Evolutionary conservation across 306 rosid species (phyloP), one percentile per base, ranked within the genome.

Genomic region (Quercus bicolor): DNA sequence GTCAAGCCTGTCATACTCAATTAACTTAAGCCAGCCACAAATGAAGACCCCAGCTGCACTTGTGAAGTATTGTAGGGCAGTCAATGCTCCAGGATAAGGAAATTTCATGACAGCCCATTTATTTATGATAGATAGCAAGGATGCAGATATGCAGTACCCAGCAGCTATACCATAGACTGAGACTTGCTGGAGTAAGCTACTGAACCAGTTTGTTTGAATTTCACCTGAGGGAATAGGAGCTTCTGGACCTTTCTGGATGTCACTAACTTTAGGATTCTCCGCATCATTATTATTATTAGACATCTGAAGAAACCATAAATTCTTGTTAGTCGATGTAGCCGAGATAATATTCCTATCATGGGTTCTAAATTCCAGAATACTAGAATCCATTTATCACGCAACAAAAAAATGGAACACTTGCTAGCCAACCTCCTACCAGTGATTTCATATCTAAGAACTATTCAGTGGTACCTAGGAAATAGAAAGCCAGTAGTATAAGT

Each of bases 71-170:
- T 93, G 97, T 26, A 91, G 66, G 12, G 98, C 98, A 18, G 97
- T 93, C 20, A 93, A 85, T 1, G 98, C 97, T 0, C 98, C 98
- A 0, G 98, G 98, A 79, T 93, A 93, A 65, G 98, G 98, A 81
- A 93, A 93, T 82, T 91, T 91, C 94, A 91, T 87, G 26, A 93
- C 84, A 68, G 98, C 98, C 98, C 97, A 93, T 91, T 93, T 93
- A 86, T 91, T 93, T 76, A 93, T 93, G 60, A 93, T 91, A 43
- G 98, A 93, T 31, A 93, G 94, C 83, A 93, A 80, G 19, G 98
- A 93, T 19, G 98, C 98, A 45, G 98, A 93, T 56, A 93, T 74
- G 82, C 98, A 93, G 77, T 93, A 93, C 29, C 98, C 98, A 66
- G 90, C 91, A 33, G 97, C 98, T 29, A 93, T 81, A 45, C 98